A percentile compares a stretch with the other conserved stretches of the same genome.
These are phyloP conservation scores for Botrytis fabae DNA, from an alignment of 2,329 filamentous ascomycete genomes.

Conservation along the genomic window DNA sequence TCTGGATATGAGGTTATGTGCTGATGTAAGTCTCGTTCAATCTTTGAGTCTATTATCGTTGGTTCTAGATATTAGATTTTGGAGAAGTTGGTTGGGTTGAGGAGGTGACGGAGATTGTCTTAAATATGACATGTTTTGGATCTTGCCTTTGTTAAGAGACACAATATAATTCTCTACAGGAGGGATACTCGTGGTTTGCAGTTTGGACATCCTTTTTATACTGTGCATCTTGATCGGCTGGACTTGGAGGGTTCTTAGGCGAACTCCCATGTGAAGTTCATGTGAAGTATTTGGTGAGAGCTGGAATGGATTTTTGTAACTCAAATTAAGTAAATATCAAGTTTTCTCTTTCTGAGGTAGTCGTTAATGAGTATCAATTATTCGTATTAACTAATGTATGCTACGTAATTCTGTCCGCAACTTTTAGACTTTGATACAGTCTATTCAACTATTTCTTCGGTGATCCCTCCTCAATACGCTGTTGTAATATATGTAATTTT, in stretches of 20 bases:
- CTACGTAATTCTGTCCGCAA: background rate
- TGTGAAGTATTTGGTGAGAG: background rate
- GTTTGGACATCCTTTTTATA: slow-evolving; percentile 7
- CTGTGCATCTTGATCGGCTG: background rate
- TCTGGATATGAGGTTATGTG: slow-evolving; percentile 22
- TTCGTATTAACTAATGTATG: background rate
- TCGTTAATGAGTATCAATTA: background rate
- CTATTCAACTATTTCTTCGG: background rate
- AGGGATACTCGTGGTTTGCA: slow-evolving; percentile 16
- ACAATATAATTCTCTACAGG: slow-evolving; percentile 21
- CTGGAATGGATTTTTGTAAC: background rate
- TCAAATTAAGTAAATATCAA: background rate
- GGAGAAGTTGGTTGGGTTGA: background rate
- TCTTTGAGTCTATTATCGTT: no score
- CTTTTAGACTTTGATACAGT: background rate
- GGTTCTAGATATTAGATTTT: background rate
- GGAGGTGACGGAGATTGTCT: slow-evolving; percentile 30
- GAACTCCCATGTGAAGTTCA: background rate
- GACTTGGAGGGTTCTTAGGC: background rate
- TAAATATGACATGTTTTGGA: slow-evolving; percentile 37
- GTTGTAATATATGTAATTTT: background rate
- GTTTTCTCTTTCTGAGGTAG: background rate
- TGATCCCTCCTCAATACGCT: background rate
- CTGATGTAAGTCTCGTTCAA: slow-evolving; percentile 10
- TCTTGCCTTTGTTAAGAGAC: slow-evolving; percentile 5